Evolutionary conservation across 2,329 filamentous ascomycete species (phyloP), one percentile per base, ranked within the genome.

Genomic region (Byssoonygena ceratinophila): DNA sequence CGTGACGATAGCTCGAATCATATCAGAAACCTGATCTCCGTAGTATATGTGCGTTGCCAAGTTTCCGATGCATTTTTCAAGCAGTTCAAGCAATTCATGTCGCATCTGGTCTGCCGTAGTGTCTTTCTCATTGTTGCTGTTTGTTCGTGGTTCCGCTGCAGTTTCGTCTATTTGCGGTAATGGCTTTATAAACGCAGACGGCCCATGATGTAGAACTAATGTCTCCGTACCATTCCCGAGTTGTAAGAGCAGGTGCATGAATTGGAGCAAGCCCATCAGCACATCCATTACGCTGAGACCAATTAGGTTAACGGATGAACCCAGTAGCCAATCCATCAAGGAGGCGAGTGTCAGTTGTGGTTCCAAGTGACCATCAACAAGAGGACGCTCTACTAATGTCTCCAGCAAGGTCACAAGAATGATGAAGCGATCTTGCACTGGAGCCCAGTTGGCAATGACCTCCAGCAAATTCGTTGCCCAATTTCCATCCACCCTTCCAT

Each of bases 231-330:
- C 52, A 18, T 47, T 71, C 11, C 72, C 71, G 25, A 87, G 76
- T 61, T 87, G 85, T 12, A 95, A 76, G 7, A 94, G 73, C 61
- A 82, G 78, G 59, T 88, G 80, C 64, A 91, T 85, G 64, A 94
- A 88, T 58, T 87, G 84, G 57, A 96, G 80, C 12, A 98, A 75
- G 1, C 88, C 85, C 12, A 94, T 75, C 25, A 97, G 74, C 16
- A 97, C 83, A 66, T 98, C 92, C 83, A 97, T 97, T 49, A 97
- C 85, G 65, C 90, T 96, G 43, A 98, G 75, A 1, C 92, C 92
- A 56, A 98, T 96, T 64, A 97, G 77, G 68, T 96, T 97, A 63
- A 94, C 83, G 39, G 91, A 83, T 0, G 91, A 96, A 48, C 85
- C 83, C 44, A 98, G 74, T 8, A 97, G 76, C 57, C 85, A 87